Evolutionary conservation across 306 rosid genomes (phyloP).

Genomic region (Mucuna pruriens): DNA sequence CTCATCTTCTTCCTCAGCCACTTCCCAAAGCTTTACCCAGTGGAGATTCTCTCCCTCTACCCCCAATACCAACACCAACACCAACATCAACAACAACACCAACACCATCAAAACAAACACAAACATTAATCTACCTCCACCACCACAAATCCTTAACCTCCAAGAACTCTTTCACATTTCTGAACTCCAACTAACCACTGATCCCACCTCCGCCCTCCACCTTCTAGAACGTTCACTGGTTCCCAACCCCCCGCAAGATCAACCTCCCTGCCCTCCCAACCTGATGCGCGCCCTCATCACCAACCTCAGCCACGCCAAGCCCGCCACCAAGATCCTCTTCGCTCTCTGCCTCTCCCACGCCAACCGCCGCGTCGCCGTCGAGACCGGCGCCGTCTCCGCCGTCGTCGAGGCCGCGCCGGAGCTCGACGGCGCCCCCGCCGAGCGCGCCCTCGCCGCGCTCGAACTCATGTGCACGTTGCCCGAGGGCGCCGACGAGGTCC

Average conservation of each 20-base stretch:
- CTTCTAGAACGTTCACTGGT: conserved; percentile 82
- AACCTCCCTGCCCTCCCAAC: conserved; percentile 72
- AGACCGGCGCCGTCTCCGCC: conserved; percentile 71
- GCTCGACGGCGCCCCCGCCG: conserved; percentile 73
- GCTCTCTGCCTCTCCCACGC: conserved; percentile 82
- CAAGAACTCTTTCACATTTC: conserved; percentile 78
- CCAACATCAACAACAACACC: background rate
- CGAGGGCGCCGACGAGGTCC: conserved; percentile 82
- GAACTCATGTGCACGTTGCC: conserved; percentile 86
- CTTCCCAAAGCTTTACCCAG: conserved; percentile 96
- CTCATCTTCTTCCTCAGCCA: conserved; percentile 69
- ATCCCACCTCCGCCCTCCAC: conserved; percentile 63
- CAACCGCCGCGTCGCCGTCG: conserved; percentile 87
- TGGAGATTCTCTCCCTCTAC: conserved; percentile 81
- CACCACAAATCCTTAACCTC: conserved; percentile 44
- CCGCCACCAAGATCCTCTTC: conserved; percentile 64
- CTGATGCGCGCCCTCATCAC: conserved; percentile 65
- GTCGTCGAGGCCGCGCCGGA: conserved; percentile 72
- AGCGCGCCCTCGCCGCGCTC: conserved; percentile 79
- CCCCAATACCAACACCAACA: conserved; percentile 34
- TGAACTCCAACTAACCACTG: conserved; percentile 69
- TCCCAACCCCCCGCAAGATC: conserved; percentile 77
- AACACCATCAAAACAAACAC: background rate
- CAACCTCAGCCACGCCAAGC: conserved; percentile 52
- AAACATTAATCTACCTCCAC: conserved; percentile 8